phyloP scores from a whole-genome alignment of 306 rosid genomes.

The Cicer chorassanicum region DNA sequence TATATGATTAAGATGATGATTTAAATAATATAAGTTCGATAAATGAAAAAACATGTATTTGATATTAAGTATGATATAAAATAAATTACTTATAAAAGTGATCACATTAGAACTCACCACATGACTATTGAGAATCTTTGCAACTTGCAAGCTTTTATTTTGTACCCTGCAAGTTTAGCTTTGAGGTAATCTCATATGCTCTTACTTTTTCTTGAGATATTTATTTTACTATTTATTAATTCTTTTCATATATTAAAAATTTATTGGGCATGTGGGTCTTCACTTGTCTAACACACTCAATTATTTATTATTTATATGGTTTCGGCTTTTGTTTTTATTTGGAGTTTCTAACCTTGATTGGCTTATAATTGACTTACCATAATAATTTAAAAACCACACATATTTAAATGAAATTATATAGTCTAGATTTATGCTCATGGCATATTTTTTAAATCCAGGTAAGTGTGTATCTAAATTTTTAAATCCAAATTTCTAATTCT shows the following conservation, averaged over 20 bases:
- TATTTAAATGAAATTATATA: slow-evolving; percentile 7
- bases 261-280: slow-evolving; percentile 53
- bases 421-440: slow-evolving; percentile 38
- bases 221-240: slow-evolving; percentile 5
- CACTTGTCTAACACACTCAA: slow-evolving; percentile 35
- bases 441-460: slow-evolving; percentile 40
- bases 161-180: slow-evolving; percentile 38
- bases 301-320: slow-evolving; percentile 45
- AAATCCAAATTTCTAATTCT: slow-evolving; percentile 34
- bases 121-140: slow-evolving; percentile 21
- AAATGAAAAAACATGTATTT: too few relatives aligned
- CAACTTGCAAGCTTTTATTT: slow-evolving; percentile 30
- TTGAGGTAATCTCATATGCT: slow-evolving; percentile 53
- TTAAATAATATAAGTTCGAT: too few relatives aligned
- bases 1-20: too few relatives aligned
- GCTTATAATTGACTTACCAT: slow-evolving; percentile 28
- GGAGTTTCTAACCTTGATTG: slow-evolving; percentile 39
- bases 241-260: slow-evolving; percentile 7
- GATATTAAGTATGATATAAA: too few relatives aligned
- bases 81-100: too few relatives aligned
- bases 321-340: slow-evolving; percentile 41
- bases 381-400: slow-evolving; percentile 13
- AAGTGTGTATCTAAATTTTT: slow-evolving; percentile 45
- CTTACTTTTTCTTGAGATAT: slow-evolving; percentile 31
- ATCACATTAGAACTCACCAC: too few relatives aligned